These are phyloP conservation scores for Boletus semigastroideus DNA, from an alignment of 1,284 basidiomycete genomes.

Conservation along the genomic window DNA sequence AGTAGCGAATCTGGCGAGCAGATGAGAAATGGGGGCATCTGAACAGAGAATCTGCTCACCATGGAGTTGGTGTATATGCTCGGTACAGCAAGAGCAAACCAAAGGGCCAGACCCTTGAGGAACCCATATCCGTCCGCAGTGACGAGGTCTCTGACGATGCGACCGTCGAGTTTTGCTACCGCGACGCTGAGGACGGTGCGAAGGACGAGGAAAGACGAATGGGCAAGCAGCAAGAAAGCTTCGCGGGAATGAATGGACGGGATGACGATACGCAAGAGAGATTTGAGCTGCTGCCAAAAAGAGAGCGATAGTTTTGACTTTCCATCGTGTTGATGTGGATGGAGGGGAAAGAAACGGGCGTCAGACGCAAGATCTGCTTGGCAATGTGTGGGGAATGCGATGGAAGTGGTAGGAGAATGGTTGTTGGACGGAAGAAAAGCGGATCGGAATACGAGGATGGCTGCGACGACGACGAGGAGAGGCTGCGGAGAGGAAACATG, in stretches of 20 bases:
- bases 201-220: conserved; percentile 87
- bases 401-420: neutral
- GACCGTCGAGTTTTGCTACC: conserved; percentile 88
- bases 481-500: conserved; percentile 1
- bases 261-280: conserved; percentile 78
- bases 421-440: conserved; percentile 6
- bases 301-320: conserved; percentile 66
- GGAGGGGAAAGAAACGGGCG: conserved; percentile 53
- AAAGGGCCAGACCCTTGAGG: conserved; percentile 78
- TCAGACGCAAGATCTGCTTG: conserved; percentile 45
- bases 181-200: conserved; percentile 85
- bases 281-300: conserved; percentile 78
- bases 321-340: conserved; percentile 39
- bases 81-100: conserved; percentile 90
- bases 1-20: conserved; percentile 72
- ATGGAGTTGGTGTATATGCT: conserved; percentile 97
- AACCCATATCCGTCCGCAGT: conserved; percentile 88
- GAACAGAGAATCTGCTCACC: conserved; percentile 43
- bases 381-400: conserved; percentile 41
- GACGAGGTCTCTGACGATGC: conserved; percentile 87
- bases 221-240: conserved; percentile 71
- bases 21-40: neutral
- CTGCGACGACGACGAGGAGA: conserved; percentile 20
- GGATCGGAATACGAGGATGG: conserved; percentile 27
- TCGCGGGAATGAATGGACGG: conserved; percentile 76